Base-by-base conservation (phyloP, 192 early-diverging fungal genomes). In the Globomyces pollinis-pini region DNA sequence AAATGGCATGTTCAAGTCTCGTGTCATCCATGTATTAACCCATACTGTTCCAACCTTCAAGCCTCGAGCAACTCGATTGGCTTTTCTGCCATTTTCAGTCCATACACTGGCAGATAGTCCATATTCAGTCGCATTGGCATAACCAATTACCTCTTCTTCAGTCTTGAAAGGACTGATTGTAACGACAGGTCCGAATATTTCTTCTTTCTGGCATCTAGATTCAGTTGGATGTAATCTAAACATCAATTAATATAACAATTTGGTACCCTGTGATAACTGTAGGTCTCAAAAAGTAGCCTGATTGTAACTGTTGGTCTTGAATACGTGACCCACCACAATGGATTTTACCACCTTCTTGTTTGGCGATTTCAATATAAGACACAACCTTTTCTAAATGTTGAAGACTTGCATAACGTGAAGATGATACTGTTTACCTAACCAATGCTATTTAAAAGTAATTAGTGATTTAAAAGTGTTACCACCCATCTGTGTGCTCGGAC, bases 151-250 rank as follows among this genome's bases (percentile, higher is more conserved):
- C 52, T 93, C 88, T 0, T 87, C 88, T 36, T 84, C 77, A 9
- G 75, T 77, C 20, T 77, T 72, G 57, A 93, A 93, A 36, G 88
- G 85, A 63, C 77, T 64, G 3, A 93, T 73, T 42, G 75, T 78
- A 6, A 88, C 80, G 4, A 93, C 91, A 5, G 89, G 90, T n/a
- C 88, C 88, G 73, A 93, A 93, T 38, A 91, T 87, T 69, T 93
- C 88, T 50, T 93, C 88, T 53, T 80, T 83, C 57, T 74, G 77
- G 20, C 68, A 64, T 51, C 60, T 31, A 26, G 23, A 39, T 20
- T 51, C 26, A 33, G 38, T 38, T 59, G 61, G 21, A 6, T 44
- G 53, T 8, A 56, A 77, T 58, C 83, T 76, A 2, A n/a, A n/a
- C n/a, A n/a, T n/a, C n/a, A n/a, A n/a, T n/a, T n/a, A n/a, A n/a